Conservation (phyloP, 2,329 filamentous ascomycete species). For the Neoarthrinium moseri region DNA sequence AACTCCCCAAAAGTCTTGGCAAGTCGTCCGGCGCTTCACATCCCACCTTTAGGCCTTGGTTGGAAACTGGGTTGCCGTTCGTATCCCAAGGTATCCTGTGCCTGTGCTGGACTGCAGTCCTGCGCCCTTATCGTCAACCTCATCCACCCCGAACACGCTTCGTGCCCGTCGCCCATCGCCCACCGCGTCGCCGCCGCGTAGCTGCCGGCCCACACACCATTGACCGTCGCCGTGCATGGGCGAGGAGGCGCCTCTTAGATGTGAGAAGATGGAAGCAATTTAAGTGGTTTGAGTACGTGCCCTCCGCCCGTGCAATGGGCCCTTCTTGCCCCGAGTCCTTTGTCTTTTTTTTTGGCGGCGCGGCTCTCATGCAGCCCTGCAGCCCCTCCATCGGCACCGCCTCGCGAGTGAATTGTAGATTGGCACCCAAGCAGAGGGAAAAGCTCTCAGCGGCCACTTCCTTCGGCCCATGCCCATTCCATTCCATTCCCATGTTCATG, state of each 20-base stretch:
- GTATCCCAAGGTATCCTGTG: too few relatives aligned
- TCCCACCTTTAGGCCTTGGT: slow-evolving; percentile 9
- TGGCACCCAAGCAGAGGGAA: too few relatives aligned
- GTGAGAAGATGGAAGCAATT: slow-evolving; percentile 29
- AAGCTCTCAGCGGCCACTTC: too few relatives aligned
- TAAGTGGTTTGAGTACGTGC: slow-evolving; percentile 25
- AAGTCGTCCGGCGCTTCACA: neutral
- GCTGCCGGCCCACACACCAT: neutral
- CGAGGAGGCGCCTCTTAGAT: slow-evolving; percentile 20
- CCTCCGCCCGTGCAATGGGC: neutral
- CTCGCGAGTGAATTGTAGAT: too few relatives aligned
- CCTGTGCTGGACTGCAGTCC: too few relatives aligned
- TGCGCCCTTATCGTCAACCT: slow-evolving; percentile 14
- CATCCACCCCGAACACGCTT: slow-evolving; percentile 4
- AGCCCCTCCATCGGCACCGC: neutral
- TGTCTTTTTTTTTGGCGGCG: too few relatives aligned
- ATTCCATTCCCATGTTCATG: neutral
- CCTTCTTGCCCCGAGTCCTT: neutral
- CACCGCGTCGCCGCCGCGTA: neutral
- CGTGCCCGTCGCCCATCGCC: neutral
- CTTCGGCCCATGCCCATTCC: too few relatives aligned
- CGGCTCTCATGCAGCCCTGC: too few relatives aligned
- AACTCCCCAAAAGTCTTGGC: neutral
- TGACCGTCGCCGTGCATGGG: slow-evolving; percentile 20
- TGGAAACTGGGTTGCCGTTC: neutral